Evolutionary conservation across 495 filamentous ascomycete species (phyloP).

Genomic region (Cercophora newfieldiana): DNA sequence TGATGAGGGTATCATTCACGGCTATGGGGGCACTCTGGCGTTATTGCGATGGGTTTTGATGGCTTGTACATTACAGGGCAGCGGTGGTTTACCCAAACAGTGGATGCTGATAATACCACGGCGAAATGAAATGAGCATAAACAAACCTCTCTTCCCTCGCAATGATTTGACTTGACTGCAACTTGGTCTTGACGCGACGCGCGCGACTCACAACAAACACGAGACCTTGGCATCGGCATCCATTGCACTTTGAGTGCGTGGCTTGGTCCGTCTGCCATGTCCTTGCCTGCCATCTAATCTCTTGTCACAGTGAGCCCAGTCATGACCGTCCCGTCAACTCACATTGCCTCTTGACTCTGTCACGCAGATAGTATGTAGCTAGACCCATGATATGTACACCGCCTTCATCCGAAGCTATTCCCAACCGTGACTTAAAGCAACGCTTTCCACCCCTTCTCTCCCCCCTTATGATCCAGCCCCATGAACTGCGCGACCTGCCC

Average conservation of each 20-base stretch:
- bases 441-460: constrained; percentile 45
- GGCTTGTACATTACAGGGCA: constrained; percentile 41
- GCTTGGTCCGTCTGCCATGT: neutral
- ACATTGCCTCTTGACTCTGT: neutral
- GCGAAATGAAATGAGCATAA: constrained; percentile 11
- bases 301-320: no score
- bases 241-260: neutral
- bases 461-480: constrained; percentile 46
- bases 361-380: neutral
- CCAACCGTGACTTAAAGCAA: constrained; percentile 41
- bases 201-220: constrained; percentile 2
- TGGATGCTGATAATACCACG: constrained; percentile 15
- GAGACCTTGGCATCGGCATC: no score
- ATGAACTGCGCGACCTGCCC: constrained; percentile 64
- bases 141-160: neutral
- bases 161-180: neutral
- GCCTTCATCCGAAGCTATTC: neutral
- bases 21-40: constrained; percentile 33
- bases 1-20: constrained; percentile 30
- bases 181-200: neutral
- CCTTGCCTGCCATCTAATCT: neutral
- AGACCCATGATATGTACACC: neutral
- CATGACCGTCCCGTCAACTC: neutral
- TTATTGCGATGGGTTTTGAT: constrained; percentile 40
- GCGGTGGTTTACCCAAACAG: constrained; percentile 11